phyloP scores from a whole-genome alignment of 768 basidiomycete genomes.

The Russula dissimulans region DNA sequence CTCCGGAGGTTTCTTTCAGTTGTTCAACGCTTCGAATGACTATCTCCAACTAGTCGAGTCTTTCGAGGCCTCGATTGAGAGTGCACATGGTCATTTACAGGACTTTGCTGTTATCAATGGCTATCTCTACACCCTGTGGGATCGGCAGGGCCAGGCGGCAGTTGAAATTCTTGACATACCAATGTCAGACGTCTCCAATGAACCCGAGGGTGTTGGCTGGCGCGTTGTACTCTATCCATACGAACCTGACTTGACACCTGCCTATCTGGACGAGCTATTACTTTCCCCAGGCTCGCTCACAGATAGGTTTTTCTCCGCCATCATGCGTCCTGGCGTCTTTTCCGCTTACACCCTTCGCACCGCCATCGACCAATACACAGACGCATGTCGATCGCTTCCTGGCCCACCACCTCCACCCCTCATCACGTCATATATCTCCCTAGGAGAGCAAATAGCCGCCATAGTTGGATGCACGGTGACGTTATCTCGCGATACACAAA shows the following conservation, averaged over 20 bases:
- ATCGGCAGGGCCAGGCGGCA: slow-evolving; percentile 65
- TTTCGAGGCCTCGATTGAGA: slow-evolving; percentile 51
- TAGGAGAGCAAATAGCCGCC: slow-evolving; percentile 68
- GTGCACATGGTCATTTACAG: slow-evolving; percentile 63
- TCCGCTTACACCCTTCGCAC: slow-evolving; percentile 72
- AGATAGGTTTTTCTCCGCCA: slow-evolving; percentile 69
- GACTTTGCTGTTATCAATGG: slow-evolving; percentile 55
- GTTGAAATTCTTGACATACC: slow-evolving; percentile 49
- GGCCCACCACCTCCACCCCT: slow-evolving; percentile 49
- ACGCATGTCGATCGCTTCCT: slow-evolving; percentile 58
- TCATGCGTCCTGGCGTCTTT: slow-evolving; percentile 85
- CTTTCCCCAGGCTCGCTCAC: slow-evolving; percentile 61
- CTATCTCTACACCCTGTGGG: slow-evolving; percentile 68
- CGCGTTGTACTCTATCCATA: slow-evolving; percentile 48
- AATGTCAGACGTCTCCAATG: slow-evolving; percentile 29
- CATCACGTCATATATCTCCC: slow-evolving; percentile 49
- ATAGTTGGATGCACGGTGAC: slow-evolving; percentile 82
- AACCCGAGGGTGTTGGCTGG: slow-evolving; percentile 37
- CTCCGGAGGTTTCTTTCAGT: slow-evolving; percentile 74
- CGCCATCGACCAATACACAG: slow-evolving; percentile 76
- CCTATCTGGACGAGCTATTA: slow-evolving; percentile 81
- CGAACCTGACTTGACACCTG: slow-evolving; percentile 70
- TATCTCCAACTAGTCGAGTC: slow-evolving; percentile 47
- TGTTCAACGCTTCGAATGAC: slow-evolving; percentile 50
- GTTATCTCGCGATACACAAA: slow-evolving; percentile 62